A percentile compares a stretch with the other conserved stretches of the same genome.
phyloP scores from a whole-genome alignment of 2,329 filamentous ascomycete genomes.

The Parasarocladium wereldwijsianum region DNA sequence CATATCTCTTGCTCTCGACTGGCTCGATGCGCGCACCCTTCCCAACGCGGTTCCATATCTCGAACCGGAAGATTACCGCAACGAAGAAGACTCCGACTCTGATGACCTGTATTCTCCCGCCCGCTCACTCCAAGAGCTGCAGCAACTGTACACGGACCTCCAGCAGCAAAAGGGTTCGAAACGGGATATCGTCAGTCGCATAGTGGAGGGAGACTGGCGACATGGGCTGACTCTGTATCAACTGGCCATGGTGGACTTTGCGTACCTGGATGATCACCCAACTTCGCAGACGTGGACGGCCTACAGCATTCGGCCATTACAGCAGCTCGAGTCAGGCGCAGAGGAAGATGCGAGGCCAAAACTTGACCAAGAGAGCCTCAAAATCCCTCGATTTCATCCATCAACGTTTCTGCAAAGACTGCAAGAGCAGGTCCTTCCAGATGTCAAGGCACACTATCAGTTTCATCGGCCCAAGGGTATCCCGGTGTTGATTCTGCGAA shows the following conservation, averaged over 20 bases:
- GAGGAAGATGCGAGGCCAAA: constrained; percentile 24
- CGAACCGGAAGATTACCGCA: constrained; percentile 22
- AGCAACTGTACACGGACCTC: constrained; percentile 47
- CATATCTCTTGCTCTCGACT: constrained; percentile 57
- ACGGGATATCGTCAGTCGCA: constrained; percentile 47
- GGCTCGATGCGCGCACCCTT: constrained; percentile 56
- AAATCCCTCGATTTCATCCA: constrained; percentile 61
- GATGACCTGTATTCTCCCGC: constrained; percentile 57
- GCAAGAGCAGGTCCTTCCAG: constrained; percentile 57
- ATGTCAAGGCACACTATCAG: constrained; percentile 75
- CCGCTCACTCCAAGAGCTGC: constrained; percentile 49
- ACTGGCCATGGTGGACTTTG: constrained; percentile 53
- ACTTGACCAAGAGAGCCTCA: constrained; percentile 29
- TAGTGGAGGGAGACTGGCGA: constrained; percentile 55
- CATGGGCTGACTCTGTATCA: constrained; percentile 50
- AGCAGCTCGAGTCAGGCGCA: constrained; percentile 18
- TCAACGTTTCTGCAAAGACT: constrained; percentile 67
- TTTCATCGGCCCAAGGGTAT: constrained; percentile 55
- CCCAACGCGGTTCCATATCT: constrained; percentile 31
- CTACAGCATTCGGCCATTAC: constrained; percentile 41
- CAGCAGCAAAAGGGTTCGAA: constrained; percentile 45
- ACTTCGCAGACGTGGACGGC: constrained; percentile 49
- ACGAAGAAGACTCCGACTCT: constrained; percentile 39
- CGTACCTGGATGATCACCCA: constrained; percentile 51
- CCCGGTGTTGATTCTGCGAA: constrained; percentile 60